Evolutionary conservation across 2,329 filamentous ascomycete species (phyloP).

Genomic region (Fonsecaea pugnacius): DNA sequence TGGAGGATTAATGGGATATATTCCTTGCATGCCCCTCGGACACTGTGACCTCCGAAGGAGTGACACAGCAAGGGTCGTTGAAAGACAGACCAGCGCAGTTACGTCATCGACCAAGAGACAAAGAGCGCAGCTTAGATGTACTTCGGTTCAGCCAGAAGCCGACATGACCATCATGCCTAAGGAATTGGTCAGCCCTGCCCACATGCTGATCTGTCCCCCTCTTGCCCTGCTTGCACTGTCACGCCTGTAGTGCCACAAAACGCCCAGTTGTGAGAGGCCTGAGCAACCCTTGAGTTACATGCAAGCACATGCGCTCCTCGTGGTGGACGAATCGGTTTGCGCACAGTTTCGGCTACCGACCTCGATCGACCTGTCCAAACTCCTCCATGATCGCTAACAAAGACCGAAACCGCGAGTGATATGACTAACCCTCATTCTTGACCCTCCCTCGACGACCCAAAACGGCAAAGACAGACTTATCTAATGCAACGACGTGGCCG

Average conservation of each 20-base stretch:
- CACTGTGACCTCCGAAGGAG: no score
- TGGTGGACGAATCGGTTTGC: neutral
- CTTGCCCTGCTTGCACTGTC: no score
- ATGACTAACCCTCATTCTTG: constrained; percentile 12
- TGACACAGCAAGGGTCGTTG: neutral
- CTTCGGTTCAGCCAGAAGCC: neutral
- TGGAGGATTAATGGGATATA: no score
- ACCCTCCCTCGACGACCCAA: constrained; percentile 4
- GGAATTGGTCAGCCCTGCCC: constrained; percentile 3
- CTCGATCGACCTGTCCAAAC: neutral
- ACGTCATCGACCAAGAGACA: neutral
- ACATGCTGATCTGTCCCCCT: neutral
- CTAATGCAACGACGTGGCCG: neutral
- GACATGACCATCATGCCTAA: neutral
- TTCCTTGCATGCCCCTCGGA: no score
- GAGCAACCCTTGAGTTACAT: neutral
- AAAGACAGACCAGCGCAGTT: neutral
- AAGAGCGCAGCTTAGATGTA: neutral
- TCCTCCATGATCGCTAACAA: neutral
- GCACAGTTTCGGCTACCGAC: neutral
- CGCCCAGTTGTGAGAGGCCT: neutral
- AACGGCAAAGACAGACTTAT: constrained; percentile 14
- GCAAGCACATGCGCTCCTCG: neutral
- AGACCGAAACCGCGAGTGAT: constrained; percentile 31
- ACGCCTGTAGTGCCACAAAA: neutral